Evolutionary conservation across 306 rosid species (phyloP).

Genomic region (Ochetophila trinervis): DNA sequence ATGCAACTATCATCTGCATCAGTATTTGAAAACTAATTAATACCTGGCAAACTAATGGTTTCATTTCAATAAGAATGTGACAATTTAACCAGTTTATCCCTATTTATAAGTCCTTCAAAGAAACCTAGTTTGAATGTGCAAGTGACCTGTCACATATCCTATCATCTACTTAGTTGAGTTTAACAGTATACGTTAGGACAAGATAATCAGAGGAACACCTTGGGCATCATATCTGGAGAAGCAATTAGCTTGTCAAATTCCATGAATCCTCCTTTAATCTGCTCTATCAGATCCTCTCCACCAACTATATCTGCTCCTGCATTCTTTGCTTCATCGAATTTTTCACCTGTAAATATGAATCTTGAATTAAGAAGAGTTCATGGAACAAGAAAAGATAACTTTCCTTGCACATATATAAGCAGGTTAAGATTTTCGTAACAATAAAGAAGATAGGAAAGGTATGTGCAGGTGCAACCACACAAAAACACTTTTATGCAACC

Average conservation of each 20-base stretch:
- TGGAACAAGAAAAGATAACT: conserved; percentile 8
- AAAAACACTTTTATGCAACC: neutral
- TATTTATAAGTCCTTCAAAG: too few species aligned
- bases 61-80: conserved; percentile 8
- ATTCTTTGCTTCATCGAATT: conserved; percentile 87
- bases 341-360: conserved; percentile 61
- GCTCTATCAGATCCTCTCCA: conserved; percentile 97
- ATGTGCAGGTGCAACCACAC: neutral
- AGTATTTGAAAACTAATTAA: conserved; percentile 2
- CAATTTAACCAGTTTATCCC: neutral
- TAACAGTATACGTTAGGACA: conserved; percentile 11
- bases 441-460: neutral
- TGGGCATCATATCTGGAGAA: conserved; percentile 99
- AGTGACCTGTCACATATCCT: neutral
- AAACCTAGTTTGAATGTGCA: neutral
- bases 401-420: neutral
- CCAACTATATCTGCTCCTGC: conserved; percentile 99
- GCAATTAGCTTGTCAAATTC: conserved; percentile 98
- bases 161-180: neutral
- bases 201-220: conserved; percentile 56
- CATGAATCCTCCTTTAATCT: conserved; percentile 96
- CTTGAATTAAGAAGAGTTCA: conserved; percentile 21
- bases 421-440: neutral
- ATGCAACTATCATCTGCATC: neutral
- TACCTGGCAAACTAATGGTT: neutral